phyloP scores from a whole-genome alignment of 345 rosid species.

The Hevea brasiliensis region DNA sequence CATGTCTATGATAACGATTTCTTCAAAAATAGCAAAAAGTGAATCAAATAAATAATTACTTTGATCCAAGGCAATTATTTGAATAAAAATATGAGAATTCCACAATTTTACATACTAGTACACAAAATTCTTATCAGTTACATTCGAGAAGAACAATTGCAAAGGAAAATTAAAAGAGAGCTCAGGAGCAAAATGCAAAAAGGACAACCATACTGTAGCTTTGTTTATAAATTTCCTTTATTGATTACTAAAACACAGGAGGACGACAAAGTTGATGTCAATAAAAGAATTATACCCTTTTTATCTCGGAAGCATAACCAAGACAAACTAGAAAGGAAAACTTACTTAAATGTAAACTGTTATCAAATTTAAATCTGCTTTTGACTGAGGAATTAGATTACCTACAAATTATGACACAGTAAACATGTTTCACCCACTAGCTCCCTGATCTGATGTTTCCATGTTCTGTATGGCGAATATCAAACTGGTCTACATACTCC shows the following conservation, averaged over 20 bases:
- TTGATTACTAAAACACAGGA: slow-evolving; percentile 27
- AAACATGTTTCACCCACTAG: slow-evolving; percentile 33
- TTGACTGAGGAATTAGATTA: slow-evolving; percentile 34
- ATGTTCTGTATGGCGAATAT: slow-evolving; percentile 53
- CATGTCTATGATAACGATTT: not conserved
- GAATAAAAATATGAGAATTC: not conserved
- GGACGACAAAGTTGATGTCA: slow-evolving; percentile 23
- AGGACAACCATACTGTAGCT: not conserved
- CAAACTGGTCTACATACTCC: slow-evolving; percentile 70
- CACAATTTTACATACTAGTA: not conserved
- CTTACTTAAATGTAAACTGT: slow-evolving; percentile 23
- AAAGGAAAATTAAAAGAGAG: not conserved
- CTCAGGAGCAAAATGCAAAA: not conserved
- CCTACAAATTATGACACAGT: slow-evolving; percentile 45
- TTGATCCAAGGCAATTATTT: not conserved
- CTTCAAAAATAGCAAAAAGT: not conserved
- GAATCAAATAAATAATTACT: not conserved
- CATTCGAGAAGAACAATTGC: not conserved
- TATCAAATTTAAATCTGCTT: slow-evolving; percentile 30
- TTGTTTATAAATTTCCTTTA: slow-evolving; percentile 27
- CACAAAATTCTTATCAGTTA: not conserved
- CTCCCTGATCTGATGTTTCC: slow-evolving; percentile 35
- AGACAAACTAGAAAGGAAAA: slow-evolving; percentile 27
- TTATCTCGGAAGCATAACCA: slow-evolving; percentile 28
- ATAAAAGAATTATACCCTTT: slow-evolving; percentile 40